These are phyloP conservation scores for Usnea hakonensis DNA, from an alignment of 495 filamentous ascomycete species.

Conservation along the genomic window DNA sequence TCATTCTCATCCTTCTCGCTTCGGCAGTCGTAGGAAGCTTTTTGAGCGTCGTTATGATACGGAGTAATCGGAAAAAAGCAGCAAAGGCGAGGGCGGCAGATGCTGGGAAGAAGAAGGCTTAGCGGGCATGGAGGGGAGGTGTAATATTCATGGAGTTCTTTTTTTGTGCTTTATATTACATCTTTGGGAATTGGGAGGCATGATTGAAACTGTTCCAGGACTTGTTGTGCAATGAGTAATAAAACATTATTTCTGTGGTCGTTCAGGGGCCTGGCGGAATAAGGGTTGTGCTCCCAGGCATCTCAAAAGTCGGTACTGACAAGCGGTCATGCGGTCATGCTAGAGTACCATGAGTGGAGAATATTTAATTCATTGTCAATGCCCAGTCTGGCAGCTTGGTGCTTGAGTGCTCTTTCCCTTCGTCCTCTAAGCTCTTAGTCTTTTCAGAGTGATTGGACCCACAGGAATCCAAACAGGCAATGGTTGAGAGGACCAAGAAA, in stretches of 20 bases:
- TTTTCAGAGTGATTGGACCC: no score
- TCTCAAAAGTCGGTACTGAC: neutral
- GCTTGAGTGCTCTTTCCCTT: no score
- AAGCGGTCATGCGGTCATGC: neutral
- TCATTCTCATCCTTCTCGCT: slow-evolving; percentile 87
- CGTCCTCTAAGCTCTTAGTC: no score
- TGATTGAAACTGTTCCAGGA: neutral
- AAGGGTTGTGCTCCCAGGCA: no score
- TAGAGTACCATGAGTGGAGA: no score
- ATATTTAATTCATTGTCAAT: no score
- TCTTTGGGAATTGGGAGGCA: slow-evolving; percentile 1
- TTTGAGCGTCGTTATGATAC: slow-evolving; percentile 95
- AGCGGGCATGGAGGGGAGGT: neutral
- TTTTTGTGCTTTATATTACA: neutral
- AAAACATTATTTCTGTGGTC: neutral
- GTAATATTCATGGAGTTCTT: no score
- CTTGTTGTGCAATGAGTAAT: neutral
- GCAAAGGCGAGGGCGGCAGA: slow-evolving; percentile 77
- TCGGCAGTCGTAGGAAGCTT: slow-evolving; percentile 94
- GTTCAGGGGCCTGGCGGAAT: neutral
- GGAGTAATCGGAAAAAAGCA: slow-evolving; percentile 94
- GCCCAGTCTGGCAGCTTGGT: no score
- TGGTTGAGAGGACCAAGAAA: no score
- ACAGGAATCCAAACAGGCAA: no score
- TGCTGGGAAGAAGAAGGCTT: slow-evolving; percentile 59